Evolutionary conservation across 2,329 filamentous ascomycete genomes (phyloP), one percentile per base, ranked within the genome.

Genomic region (Epichloe gansuensis): DNA sequence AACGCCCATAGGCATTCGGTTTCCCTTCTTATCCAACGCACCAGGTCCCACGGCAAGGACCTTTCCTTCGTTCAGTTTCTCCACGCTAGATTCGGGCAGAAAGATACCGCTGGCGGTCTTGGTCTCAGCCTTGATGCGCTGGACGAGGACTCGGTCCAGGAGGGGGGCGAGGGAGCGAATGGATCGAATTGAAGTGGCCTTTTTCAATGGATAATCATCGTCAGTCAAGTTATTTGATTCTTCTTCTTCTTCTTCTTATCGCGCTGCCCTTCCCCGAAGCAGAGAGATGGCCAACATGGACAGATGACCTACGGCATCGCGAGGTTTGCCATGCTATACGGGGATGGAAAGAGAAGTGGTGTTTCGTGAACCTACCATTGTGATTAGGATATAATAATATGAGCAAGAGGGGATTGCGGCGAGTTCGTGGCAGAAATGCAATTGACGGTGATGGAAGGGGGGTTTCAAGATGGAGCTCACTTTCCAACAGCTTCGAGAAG

Each of bases 91-190:
- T 77, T 98, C 93, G 62, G 93, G 93, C 59, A 98, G 87, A 80
- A 94, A 96, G 79, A 98, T 95, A 65, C 93, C 93, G 66, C 84
- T 84, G 63, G 93, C 89, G 48, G 93, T 98, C 81, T 96, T 96
- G 68, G 89, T 73, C 75, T 97, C 91, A 65, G 91, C 87, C 78
- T 97, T 97, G 75, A 96, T 75, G 73, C 93, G 89, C 83, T 98
- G 93, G 62, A 98, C 89, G 59, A 98, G 85, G 63, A 98, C 89
- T 64, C 93, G 91, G 82, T 98, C 93, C 73, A 98, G 84, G 61
- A 98, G 90, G 57, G 57, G 93, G 93, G 85, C 87, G 64, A 98
- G 90, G 66, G 84, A 84, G 75, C 91, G 93, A 82, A 98, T 90
- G 70, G 87, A 94, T 72, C 91, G 93, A 76, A 97, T 81, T 60